phyloP scores from a whole-genome alignment of 164 flowering plant genomes.

The Vitis labrusca region DNA sequence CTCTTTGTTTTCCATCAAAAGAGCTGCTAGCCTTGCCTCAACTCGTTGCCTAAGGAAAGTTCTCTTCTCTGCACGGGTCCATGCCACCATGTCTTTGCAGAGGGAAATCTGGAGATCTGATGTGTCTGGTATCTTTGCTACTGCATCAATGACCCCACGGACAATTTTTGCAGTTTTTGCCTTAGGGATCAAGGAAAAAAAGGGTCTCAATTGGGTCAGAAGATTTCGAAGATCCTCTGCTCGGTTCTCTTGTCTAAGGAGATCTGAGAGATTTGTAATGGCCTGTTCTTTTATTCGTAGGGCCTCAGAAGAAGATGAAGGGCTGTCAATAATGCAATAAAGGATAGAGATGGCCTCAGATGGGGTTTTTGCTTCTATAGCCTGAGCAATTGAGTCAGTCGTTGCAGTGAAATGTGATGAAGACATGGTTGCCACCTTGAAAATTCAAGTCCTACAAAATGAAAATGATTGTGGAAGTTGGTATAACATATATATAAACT shows the following conservation, averaged over 20 bases:
- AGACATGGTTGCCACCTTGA: conserved; percentile 30
- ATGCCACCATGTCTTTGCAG: conserved; percentile 66
- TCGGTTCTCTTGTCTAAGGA: conserved; percentile 54
- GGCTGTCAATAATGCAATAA: conserved; percentile 48
- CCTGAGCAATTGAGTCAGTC: conserved; percentile 55
- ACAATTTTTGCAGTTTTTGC: conserved; percentile 76
- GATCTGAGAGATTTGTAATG: conserved; percentile 61
- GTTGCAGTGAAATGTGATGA: conserved; percentile 59
- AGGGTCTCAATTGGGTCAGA: conserved; percentile 65
- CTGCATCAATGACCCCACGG: conserved; percentile 61
- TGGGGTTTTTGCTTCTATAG: conserved; percentile 55
- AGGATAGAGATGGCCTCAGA: conserved; percentile 55
- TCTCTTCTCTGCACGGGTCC: conserved; percentile 70
- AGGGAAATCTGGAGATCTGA: conserved; percentile 68
- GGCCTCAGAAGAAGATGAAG: conserved; percentile 63
- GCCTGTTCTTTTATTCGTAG: conserved; percentile 62
- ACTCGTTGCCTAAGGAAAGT: conserved; percentile 63
- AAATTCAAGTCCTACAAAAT: conserved; percentile 5
- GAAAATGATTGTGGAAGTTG: no score
- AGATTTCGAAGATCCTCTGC: conserved; percentile 66
- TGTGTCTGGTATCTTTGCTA: conserved; percentile 64
- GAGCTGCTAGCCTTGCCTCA: conserved; percentile 69
- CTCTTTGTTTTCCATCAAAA: conserved; percentile 61
- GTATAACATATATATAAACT: no score
- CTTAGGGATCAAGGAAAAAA: conserved; percentile 63